Base-by-base conservation (phyloP, 176 grass and related monocot species). In the Oryza coarctata region DNA sequence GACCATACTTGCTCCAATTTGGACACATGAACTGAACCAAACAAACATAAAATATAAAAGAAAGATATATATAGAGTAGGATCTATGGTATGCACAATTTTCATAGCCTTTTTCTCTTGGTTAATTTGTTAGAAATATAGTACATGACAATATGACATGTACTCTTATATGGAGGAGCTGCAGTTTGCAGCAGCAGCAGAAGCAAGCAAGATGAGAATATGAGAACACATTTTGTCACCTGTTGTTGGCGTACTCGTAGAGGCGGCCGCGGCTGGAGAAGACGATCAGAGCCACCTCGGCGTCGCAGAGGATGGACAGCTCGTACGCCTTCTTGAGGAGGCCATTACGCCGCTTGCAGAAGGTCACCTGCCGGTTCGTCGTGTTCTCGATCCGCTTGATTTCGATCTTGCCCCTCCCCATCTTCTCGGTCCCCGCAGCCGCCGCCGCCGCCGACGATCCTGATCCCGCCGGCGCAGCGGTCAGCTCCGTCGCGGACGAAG, bases 271-370 rank as follows among this genome's bases (percentile, higher is more conserved):
- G 80, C 86, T 88, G 86, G 92, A 94, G 86, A 94, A 94, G 88
- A 94, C 88, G 76, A 94, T 41, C 71, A 94, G 92, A 11, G 88
- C 86, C 7, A 94, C 83, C 86, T 94, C 92, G 60, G 92, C 88
- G 71, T 94, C 92, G 80, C 92, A 94, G 71, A 94, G 83, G 32
- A 94, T 86, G 3, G 92, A 94, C n/a, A 94, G 87, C 78, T 94
- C 92, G 39, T 91, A 94, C 13, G 92, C 88, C 86, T 94, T 94
- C 86, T 94, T 94, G 33, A 94, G 92, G 27, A 94, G 92, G 28
- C 92, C 92, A 73, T 94, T 94, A 32, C 92, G 92, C 76, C 92
- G 92, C 88, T 94, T 91, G 86, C 86, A 94, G 88, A 94, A 94
- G 89, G 92, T 94, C 39, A 94, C 92, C 86, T 94, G 92, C 67